Conservation (phyloP, 2,329 filamentous ascomycete genomes). For the Pseudogymnoascus destructans region DNA sequence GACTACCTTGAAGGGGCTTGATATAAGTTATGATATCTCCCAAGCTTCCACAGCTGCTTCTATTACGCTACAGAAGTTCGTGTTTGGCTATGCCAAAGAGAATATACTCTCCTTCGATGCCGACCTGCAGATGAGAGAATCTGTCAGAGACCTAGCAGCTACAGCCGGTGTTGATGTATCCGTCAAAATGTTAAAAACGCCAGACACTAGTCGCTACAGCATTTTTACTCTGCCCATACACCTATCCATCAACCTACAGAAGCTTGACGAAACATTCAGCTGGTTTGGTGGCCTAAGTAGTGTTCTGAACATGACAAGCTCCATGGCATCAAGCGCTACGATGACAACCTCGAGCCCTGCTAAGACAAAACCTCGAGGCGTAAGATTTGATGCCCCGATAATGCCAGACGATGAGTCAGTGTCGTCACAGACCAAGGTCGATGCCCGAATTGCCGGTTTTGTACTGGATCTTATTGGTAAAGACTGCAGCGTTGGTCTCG, state of each 20-base stretch:
- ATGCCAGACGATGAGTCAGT: constrained; percentile 21
- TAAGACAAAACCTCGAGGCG: constrained; percentile 38
- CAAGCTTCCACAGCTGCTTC: constrained; percentile 18
- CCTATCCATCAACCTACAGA: constrained; percentile 62
- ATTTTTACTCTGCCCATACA: constrained; percentile 66
- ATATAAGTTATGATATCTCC: constrained; percentile 15
- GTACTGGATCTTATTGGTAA: constrained; percentile 65
- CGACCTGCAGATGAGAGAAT: constrained; percentile 43
- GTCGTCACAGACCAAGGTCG: constrained; percentile 44
- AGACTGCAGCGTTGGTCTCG: constrained; percentile 59
- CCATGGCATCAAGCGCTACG: constrained; percentile 62
- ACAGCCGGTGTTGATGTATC: constrained; percentile 45
- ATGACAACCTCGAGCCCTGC: constrained; percentile 28
- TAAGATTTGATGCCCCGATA: constrained; percentile 42
- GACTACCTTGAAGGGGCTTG: constrained; percentile 21
- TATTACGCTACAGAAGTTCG: constrained; percentile 39
- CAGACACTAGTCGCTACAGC: constrained; percentile 39
- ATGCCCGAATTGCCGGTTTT: constrained; percentile 64
- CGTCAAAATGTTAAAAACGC: constrained; percentile 36
- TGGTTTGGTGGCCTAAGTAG: constrained; percentile 89
- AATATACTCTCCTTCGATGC: constrained; percentile 52
- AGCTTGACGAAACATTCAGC: constrained; percentile 72
- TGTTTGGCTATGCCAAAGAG: constrained; percentile 48
- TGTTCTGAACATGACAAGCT: constrained; percentile 76
- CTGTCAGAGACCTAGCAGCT: constrained; percentile 44